A percentile compares a stretch with the other conserved stretches of the same genome.
Evolutionary conservation across 73 alveolate genomes (phyloP).

Genomic region (Strombidium stylifer): DNA sequence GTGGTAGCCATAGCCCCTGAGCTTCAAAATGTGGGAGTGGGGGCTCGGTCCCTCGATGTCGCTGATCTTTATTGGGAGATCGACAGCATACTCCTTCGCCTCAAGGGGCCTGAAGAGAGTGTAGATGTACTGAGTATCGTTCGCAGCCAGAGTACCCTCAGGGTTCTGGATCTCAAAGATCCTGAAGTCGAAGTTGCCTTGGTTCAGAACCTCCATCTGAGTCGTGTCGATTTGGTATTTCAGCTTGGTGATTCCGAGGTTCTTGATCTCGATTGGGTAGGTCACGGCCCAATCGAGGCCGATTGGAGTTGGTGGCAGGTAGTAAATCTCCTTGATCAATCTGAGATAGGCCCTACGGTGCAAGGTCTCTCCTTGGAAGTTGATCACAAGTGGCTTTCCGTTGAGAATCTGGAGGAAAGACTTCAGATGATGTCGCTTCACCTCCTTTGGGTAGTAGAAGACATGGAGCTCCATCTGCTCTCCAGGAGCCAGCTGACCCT

Average conservation of each 20-base stretch:
- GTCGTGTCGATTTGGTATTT: conserved; percentile 85
- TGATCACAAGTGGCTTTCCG: conserved; percentile 95
- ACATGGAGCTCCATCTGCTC: conserved; percentile 79
- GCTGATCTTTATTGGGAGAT: conserved; percentile 84
- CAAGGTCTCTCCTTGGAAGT: conserved; percentile 91
- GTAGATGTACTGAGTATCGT: conserved; percentile 88
- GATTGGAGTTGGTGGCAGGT: conserved; percentile 94
- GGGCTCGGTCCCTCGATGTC: conserved; percentile 78
- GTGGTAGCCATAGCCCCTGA: conserved; percentile 66
- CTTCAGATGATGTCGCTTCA: conserved; percentile 79
- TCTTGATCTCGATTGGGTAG: conserved; percentile 94
- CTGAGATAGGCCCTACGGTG: conserved; percentile 91
- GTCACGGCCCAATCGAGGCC: conserved; percentile 95
- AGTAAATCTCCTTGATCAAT: conserved; percentile 80
- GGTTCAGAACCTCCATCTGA: conserved; percentile 70
- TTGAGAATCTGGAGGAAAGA: conserved; percentile 90
- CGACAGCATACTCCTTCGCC: conserved; percentile 82
- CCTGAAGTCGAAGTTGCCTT: conserved; percentile 81
- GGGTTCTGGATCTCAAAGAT: conserved; percentile 93
- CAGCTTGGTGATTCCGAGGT: conserved; percentile 94
- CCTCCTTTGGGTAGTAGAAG: conserved; percentile 72
- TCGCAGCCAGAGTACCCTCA: conserved; percentile 91
- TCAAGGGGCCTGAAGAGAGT: conserved; percentile 94
- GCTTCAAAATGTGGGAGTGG: conserved; percentile 26
- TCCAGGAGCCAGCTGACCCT: conserved; percentile 86